phyloP scores from a whole-genome alignment of 192 early-diverging fungal species.

The Dissophora ornata region DNA sequence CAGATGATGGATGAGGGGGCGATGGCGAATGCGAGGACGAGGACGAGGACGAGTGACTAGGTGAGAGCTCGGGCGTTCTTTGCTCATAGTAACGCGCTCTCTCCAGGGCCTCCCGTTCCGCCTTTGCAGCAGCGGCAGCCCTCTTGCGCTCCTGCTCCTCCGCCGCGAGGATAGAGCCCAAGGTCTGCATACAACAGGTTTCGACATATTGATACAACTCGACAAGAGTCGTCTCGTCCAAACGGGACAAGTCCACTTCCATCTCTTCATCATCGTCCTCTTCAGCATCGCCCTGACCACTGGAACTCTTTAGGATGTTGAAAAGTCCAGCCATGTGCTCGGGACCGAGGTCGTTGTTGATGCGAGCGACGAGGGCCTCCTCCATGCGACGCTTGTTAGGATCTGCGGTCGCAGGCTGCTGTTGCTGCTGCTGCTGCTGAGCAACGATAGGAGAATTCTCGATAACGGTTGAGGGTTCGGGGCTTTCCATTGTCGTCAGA shows the following conservation, averaged over 20 bases:
- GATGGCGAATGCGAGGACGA: conserved; percentile 23
- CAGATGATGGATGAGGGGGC: conserved; percentile 41
- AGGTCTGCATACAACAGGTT: conserved; percentile 47
- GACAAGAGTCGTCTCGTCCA: conserved; percentile 45
- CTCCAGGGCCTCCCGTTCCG: conserved; percentile 20
- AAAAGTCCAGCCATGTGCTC: conserved; percentile 51
- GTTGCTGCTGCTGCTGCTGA: background rate
- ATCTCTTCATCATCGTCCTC: conserved; percentile 40
- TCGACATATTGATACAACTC: conserved; percentile 50
- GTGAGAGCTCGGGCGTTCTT: conserved; percentile 40
- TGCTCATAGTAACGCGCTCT: background rate
- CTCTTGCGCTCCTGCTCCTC: conserved; percentile 35
- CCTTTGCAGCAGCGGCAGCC: conserved; percentile 15
- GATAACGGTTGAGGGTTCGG: background rate
- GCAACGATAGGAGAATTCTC: background rate
- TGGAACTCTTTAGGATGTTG: conserved; percentile 37
- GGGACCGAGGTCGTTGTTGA: conserved; percentile 47
- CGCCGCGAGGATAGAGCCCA: conserved; percentile 31
- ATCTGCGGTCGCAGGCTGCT: conserved; percentile 7
- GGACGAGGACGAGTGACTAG: conserved; percentile 27
- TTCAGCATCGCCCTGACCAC: conserved; percentile 4
- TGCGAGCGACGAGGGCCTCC: conserved; percentile 36
- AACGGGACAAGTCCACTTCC: conserved; percentile 43
- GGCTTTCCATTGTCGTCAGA: background rate
- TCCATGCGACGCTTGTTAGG: conserved; percentile 52